phyloP scores from a whole-genome alignment of 2,329 filamentous ascomycete species.

The Verticillium dahliae region DNA sequence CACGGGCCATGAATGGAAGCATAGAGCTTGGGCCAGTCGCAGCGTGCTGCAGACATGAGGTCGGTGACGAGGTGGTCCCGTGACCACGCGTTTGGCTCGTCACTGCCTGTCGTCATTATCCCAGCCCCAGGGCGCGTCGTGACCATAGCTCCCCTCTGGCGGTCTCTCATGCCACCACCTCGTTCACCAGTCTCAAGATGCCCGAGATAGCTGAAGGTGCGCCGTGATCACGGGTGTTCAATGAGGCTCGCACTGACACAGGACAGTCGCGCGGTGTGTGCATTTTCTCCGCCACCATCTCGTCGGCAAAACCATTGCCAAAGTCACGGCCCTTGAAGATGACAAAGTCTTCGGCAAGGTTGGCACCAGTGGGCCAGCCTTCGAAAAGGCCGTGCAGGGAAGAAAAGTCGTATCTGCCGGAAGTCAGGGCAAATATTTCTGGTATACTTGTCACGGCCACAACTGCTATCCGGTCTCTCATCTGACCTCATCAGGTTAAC shows the following conservation, averaged over 20 bases:
- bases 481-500: constrained; percentile 24
- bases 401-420: constrained; percentile 66
- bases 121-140: not conserved
- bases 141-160: not conserved
- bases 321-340: constrained; percentile 70
- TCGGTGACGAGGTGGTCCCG: constrained; percentile 16
- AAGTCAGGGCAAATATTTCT: constrained; percentile 97
- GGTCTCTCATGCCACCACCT: no score
- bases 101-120: not conserved
- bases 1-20: constrained; percentile 7
- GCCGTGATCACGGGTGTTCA: not conserved
- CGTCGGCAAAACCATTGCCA: constrained; percentile 73
- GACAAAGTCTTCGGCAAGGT: constrained; percentile 84
- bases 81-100: constrained; percentile 14
- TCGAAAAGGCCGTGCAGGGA: constrained; percentile 66
- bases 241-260: constrained; percentile 4
- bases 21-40: constrained; percentile 3
- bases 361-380: constrained; percentile 69
- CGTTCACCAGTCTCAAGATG: constrained; percentile 30
- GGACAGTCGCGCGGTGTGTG: constrained; percentile 67
- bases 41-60: not conserved
- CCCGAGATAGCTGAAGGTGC: constrained; percentile 58
- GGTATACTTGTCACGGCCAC: constrained; percentile 32
- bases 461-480: not conserved
- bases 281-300: constrained; percentile 78